These are phyloP conservation scores for Barnettozyma pratensis DNA, from an alignment of 805 yeast genomes.

Conservation along the genomic window DNA sequence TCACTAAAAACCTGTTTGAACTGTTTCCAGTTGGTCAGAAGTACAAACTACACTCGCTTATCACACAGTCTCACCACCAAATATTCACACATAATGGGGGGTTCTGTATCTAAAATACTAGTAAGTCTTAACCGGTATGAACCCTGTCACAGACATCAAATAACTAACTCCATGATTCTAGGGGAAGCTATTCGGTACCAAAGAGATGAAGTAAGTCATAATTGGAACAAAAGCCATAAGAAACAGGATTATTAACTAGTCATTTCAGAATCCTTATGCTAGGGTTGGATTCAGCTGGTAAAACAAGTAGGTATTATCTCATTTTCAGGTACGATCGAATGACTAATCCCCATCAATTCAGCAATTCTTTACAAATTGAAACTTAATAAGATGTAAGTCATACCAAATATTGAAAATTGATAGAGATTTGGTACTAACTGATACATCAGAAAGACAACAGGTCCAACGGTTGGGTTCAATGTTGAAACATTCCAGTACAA, in stretches of 20 bases:
- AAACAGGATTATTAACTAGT: neutral
- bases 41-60: constrained; percentile 22
- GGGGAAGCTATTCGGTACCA: constrained; percentile 46
- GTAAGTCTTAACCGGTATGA: constrained; percentile 14
- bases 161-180: neutral
- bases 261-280: constrained; percentile 68
- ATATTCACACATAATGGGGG: constrained; percentile 27
- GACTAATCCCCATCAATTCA: constrained; percentile 5
- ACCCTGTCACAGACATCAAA: neutral
- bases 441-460: constrained; percentile 48
- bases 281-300: constrained; percentile 91
- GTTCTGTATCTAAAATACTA: constrained; percentile 28
- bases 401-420: too few relatives aligned
- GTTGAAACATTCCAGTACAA: constrained; percentile 82
- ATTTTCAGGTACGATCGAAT: too few relatives aligned
- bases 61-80: constrained; percentile 28
- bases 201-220: constrained; percentile 38
- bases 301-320: constrained; percentile 40
- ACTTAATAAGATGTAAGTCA: constrained; percentile 50
- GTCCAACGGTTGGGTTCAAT: constrained; percentile 93
- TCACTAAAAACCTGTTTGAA: too few relatives aligned
- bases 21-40: too few relatives aligned
- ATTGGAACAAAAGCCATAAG: neutral
- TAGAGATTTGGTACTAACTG: neutral
- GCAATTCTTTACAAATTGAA: constrained; percentile 78